These are phyloP conservation scores for Salix purpurea DNA, from an alignment of 345 rosid species.

Conservation along the genomic window DNA sequence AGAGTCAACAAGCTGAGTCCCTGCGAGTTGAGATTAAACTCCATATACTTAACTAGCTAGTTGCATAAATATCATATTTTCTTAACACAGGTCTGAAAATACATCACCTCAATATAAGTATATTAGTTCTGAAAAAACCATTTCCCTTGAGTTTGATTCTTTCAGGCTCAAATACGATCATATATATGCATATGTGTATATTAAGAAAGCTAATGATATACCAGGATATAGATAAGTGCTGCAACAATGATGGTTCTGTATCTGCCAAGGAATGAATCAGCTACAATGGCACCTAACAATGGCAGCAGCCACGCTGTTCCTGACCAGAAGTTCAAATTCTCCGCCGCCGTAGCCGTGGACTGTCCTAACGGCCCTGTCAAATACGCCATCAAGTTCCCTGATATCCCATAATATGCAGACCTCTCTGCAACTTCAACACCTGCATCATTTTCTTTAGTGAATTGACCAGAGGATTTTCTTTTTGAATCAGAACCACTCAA, in stretches of 20 bases:
- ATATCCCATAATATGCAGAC: not conserved
- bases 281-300: conserved; percentile 6
- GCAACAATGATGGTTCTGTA: conserved; percentile 8
- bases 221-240: conserved; percentile 7
- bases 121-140: too few species aligned
- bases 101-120: too few species aligned
- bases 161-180: not conserved
- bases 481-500: too few species aligned
- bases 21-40: not conserved
- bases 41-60: too few species aligned
- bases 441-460: too few species aligned
- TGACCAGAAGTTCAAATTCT: conserved; percentile 12
- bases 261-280: conserved; percentile 18
- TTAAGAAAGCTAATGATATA: not conserved
- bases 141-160: too few species aligned
- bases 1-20: conserved; percentile 12
- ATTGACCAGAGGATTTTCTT: too few species aligned
- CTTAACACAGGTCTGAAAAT: too few species aligned
- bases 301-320: conserved; percentile 9
- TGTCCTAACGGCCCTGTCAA: conserved; percentile 6
- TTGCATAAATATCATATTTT: too few species aligned
- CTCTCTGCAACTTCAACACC: conserved; percentile 11
- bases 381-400: conserved; percentile 3
- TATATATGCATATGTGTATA: too few species aligned
- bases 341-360: conserved; percentile 7